phyloP scores from a whole-genome alignment of 768 basidiomycete species.

The Xerocomus potaroensis region DNA sequence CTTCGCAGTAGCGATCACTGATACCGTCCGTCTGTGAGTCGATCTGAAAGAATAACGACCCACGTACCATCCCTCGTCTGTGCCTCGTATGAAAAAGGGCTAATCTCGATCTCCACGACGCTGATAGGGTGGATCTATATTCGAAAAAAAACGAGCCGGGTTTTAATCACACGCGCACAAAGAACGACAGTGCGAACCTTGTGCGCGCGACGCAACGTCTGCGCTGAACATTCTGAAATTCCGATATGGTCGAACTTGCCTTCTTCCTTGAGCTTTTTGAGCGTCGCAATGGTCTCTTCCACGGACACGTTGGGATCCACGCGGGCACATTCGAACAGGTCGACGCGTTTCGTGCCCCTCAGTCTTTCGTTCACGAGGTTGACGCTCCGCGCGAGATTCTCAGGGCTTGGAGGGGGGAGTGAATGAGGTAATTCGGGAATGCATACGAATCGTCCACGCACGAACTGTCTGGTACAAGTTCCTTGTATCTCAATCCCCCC shows the following conservation, averaged over 20 bases:
- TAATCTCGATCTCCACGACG: conserved; percentile 65
- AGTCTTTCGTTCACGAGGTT: conserved; percentile 40
- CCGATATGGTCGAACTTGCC: conserved; percentile 46
- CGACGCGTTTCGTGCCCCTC: conserved; percentile 50
- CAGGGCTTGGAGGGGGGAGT: conserved; percentile 15
- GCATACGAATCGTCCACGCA: conserved; percentile 15
- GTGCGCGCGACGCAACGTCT: conserved; percentile 40
- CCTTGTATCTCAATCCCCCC: neutral
- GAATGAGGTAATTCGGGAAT: no score
- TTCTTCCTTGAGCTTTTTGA: conserved; percentile 37
- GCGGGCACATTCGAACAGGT: conserved; percentile 55
- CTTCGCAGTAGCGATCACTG: conserved; percentile 48
- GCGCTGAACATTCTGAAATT: conserved; percentile 47
- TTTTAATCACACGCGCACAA: neutral
- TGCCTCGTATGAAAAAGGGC: conserved; percentile 52
- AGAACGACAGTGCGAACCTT: conserved; percentile 8
- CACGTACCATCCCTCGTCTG: conserved; percentile 1
- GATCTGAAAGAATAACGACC: neutral
- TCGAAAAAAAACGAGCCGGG: no score
- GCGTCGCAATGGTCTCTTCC: conserved; percentile 41
- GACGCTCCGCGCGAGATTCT: conserved; percentile 47
- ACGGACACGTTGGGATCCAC: conserved; percentile 40
- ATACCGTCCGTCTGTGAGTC: neutral
- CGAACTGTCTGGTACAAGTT: conserved; percentile 21
- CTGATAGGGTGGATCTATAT: conserved; percentile 53